phyloP scores from a whole-genome alignment of 495 filamentous ascomycete genomes.

The Xylaria curta region DNA sequence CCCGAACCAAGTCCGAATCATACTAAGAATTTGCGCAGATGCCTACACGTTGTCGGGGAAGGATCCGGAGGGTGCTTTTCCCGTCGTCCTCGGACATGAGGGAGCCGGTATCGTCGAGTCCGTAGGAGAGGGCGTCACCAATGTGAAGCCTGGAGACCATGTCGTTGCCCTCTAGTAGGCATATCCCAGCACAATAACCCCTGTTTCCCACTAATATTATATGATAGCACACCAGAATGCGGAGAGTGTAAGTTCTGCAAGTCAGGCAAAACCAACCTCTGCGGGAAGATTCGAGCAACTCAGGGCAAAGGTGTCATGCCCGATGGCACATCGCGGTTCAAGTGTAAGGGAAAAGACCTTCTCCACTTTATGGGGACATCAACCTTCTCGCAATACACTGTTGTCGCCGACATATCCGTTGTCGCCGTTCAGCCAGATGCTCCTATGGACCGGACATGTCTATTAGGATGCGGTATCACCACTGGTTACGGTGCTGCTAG shows the following conservation, averaged over 20 bases:
- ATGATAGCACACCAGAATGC: constrained; percentile 88
- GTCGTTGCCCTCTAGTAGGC: constrained; percentile 94
- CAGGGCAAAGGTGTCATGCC: constrained; percentile 98
- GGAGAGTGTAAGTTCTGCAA: constrained; percentile 98
- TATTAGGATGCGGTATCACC: constrained; percentile 97
- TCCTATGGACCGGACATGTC: constrained; percentile 94
- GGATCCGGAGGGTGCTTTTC: constrained; percentile 98
- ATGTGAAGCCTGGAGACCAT: constrained; percentile 89
- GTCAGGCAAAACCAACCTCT: constrained; percentile 99
- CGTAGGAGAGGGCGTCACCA: constrained; percentile 92
- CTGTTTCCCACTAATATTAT: background rate
- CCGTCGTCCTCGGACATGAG: constrained; percentile 94
- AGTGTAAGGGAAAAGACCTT: constrained; percentile 88
- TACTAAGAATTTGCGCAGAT: constrained; percentile 60
- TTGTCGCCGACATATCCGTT: constrained; percentile 97
- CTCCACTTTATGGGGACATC: constrained; percentile 99
- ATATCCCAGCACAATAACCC: background rate
- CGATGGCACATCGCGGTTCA: constrained; percentile 95
- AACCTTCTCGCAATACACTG: constrained; percentile 98
- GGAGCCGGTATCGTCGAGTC: constrained; percentile 97
- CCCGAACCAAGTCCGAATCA: constrained; percentile 35
- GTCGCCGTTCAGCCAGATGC: constrained; percentile 90
- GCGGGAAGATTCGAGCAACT: constrained; percentile 97
- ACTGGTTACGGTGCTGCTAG: constrained; percentile 96
- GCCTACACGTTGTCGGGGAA: constrained; percentile 98